Percentiles rank a stretch among this genome's conserved stretches.
Evolutionary conservation across 495 filamentous ascomycete genomes (phyloP).

Genomic region (Aspergillus sclerotiicarbonarius): DNA sequence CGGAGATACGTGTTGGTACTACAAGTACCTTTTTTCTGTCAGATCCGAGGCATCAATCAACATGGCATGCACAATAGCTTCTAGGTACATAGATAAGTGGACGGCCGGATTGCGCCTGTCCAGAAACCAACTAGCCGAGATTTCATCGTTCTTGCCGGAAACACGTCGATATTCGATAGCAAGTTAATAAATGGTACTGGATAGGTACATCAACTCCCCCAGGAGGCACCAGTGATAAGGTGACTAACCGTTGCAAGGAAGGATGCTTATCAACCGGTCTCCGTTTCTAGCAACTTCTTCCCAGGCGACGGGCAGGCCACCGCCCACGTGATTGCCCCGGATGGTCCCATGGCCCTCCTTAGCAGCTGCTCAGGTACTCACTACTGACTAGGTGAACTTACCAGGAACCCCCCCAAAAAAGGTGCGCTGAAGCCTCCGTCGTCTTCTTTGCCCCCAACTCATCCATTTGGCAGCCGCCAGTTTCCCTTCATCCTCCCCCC

Average conservation of each 20-base stretch:
- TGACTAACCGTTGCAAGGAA: background rate
- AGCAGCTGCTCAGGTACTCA: slow-evolving; percentile 6
- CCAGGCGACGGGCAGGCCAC: slow-evolving; percentile 4
- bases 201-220: too few species aligned
- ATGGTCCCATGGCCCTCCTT: background rate
- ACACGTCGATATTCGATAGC: too few species aligned
- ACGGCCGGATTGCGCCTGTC: too few species aligned
- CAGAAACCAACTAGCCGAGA: too few species aligned
- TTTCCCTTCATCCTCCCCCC: background rate
- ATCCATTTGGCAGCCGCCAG: background rate
- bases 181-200: too few species aligned
- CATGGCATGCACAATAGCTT: too few species aligned
- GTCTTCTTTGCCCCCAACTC: background rate
- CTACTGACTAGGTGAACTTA: slow-evolving; percentile 3
- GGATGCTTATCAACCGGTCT: slow-evolving; percentile 5
- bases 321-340: slow-evolving; percentile 19
- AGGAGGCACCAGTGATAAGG: too few species aligned
- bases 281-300: slow-evolving; percentile 20
- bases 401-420: slow-evolving; percentile 1
- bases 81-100: too few species aligned
- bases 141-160: too few species aligned
- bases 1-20: too few species aligned
- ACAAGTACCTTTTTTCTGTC: too few species aligned
- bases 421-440: background rate
- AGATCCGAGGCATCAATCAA: too few species aligned